Percentiles rank a stretch among this genome's conserved stretches.
Conservation (phyloP, 805 yeast genomes). For the Spathaspora boniae region DNA sequence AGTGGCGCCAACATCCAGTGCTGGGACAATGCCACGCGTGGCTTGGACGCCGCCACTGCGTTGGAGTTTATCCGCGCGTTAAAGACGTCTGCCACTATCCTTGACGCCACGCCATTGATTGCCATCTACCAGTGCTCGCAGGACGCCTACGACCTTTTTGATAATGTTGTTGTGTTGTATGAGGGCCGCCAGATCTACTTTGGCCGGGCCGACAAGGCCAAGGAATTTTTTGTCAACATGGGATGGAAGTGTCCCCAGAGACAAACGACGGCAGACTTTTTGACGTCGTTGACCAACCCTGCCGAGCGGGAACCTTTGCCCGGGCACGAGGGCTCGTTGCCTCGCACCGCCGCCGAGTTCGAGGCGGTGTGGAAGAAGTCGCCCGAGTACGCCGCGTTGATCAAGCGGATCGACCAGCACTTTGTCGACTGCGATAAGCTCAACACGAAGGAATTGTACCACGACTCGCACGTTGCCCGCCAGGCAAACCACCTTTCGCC, state of each 20-base stretch:
- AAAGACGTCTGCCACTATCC: conserved; percentile 55
- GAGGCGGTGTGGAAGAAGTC: conserved; percentile 59
- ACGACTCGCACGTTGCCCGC: conserved; percentile 28
- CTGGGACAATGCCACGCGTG: conserved; percentile 71
- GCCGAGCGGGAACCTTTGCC: conserved; percentile 49
- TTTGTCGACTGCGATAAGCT: conserved; percentile 20
- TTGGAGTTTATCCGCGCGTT: conserved; percentile 60
- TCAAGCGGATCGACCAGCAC: conserved; percentile 41
- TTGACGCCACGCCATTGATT: conserved; percentile 55
- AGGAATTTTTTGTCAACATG: conserved; percentile 53
- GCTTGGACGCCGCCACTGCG: conserved; percentile 69
- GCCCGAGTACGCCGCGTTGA: conserved; percentile 42
- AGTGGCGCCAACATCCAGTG: conserved; percentile 53
- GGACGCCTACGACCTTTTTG: conserved; percentile 54
- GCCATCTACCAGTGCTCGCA: conserved; percentile 70
- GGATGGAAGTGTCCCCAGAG: conserved; percentile 61
- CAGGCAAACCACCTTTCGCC: conserved; percentile 36
- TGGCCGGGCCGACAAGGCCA: conserved; percentile 33
- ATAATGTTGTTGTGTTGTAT: conserved; percentile 39
- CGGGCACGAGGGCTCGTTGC: conserved; percentile 51
- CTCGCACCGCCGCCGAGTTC: conserved; percentile 54
- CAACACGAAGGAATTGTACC: conserved; percentile 17
- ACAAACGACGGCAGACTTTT: conserved; percentile 66
- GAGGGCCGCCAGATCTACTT: conserved; percentile 48
- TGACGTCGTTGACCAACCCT: conserved; percentile 67